Conservation (phyloP, 768 basidiomycete species). For the Tulasnella sp. region DNA sequence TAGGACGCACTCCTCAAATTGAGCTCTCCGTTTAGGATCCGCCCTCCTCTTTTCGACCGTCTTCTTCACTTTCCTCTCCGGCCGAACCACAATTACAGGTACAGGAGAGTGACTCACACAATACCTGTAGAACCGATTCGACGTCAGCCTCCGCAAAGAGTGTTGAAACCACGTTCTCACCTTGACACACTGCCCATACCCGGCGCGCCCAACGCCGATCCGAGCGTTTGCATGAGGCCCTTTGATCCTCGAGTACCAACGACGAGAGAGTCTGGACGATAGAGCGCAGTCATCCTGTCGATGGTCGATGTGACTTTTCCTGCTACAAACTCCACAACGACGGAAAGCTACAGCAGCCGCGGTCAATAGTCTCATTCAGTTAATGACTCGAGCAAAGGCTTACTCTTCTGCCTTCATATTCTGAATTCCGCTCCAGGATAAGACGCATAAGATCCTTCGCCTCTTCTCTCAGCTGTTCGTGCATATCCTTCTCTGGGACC, state of each 20-base stretch:
- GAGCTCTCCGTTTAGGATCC: constrained; percentile 83
- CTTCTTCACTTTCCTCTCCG: constrained; percentile 85
- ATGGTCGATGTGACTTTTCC: constrained; percentile 88
- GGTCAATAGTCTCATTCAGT: not conserved
- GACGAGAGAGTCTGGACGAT: constrained; percentile 88
- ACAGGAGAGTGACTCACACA: constrained; percentile 92
- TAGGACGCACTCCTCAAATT: constrained; percentile 66
- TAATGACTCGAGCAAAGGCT: not conserved
- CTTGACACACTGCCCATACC: constrained; percentile 67
- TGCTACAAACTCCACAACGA: constrained; percentile 93
- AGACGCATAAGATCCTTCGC: constrained; percentile 78
- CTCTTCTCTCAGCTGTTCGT: constrained; percentile 77
- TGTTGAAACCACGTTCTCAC: constrained; percentile 41
- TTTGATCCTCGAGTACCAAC: constrained; percentile 85
- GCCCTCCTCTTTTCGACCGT: constrained; percentile 81
- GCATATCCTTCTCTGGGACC: constrained; percentile 64
- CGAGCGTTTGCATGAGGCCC: constrained; percentile 58
- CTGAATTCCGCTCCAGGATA: constrained; percentile 80
- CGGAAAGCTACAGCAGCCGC: constrained; percentile 60
- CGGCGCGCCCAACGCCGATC: constrained; percentile 54
- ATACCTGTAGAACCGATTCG: constrained; percentile 53
- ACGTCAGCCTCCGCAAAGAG: constrained; percentile 9
- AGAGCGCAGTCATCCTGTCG: constrained; percentile 88
- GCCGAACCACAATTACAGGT: constrained; percentile 93
- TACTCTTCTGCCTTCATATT: constrained; percentile 79